Evolutionary conservation across 306 rosid genomes (phyloP).

Genomic region (Ammopiptanthus mongolicus): DNA sequence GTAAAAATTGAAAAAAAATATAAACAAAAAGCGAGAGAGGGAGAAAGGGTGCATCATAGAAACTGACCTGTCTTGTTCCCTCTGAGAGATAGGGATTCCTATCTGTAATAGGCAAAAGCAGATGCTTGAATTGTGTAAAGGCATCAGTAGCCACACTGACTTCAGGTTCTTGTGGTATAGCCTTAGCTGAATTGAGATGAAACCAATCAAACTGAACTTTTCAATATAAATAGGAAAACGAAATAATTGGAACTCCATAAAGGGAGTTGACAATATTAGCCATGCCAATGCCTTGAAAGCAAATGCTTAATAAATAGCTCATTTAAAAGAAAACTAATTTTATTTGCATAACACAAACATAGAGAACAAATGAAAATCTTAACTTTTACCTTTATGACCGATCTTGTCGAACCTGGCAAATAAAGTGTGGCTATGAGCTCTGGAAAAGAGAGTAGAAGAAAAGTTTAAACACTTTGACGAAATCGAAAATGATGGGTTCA

Average conservation of each 20-base stretch:
- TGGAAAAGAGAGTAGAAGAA: conserved; percentile 22
- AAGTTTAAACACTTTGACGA: conserved; percentile 22
- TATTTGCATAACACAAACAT: too few species aligned
- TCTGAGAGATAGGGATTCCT: conserved; percentile 82
- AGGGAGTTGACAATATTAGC: not conserved
- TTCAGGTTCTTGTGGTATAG: conserved; percentile 57
- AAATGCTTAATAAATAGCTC: too few species aligned
- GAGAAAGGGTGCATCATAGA: not conserved
- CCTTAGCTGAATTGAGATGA: conserved; percentile 38
- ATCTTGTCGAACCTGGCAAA: conserved; percentile 26
- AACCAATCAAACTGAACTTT: not conserved
- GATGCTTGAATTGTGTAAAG: conserved; percentile 66
- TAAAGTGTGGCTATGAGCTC: conserved; percentile 30
- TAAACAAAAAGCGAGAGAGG: too few species aligned
- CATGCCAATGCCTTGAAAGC: too few species aligned
- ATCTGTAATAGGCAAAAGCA: conserved; percentile 84
- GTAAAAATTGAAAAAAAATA: too few species aligned
- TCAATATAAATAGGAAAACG: not conserved
- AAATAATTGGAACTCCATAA: not conserved
- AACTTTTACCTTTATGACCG: conserved; percentile 24
- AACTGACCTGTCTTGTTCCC: conserved; percentile 69
- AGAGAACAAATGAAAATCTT: not conserved
- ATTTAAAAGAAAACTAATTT: too few species aligned
- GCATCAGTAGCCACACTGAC: conserved; percentile 49
- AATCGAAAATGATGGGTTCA: conserved; percentile 20